phyloP scores from a whole-genome alignment of 2,329 filamentous ascomycete species.

The Epichloe brachyelytri region DNA sequence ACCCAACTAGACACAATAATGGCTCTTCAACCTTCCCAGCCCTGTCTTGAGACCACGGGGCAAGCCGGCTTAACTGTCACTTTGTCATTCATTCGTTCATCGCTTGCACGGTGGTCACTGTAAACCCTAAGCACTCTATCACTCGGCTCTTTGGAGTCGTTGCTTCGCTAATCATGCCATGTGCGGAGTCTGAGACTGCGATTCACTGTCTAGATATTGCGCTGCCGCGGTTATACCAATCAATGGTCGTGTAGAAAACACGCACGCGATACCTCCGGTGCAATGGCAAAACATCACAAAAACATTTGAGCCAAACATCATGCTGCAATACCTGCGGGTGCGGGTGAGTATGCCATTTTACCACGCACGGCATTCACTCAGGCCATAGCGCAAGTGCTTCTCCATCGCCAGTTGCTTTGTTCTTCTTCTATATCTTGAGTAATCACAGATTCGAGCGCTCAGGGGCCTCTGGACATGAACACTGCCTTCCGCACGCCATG shows the following conservation, averaged over 20 bases:
- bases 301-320: background rate
- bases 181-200: background rate
- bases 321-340: background rate
- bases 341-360: background rate
- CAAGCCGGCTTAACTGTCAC: background rate
- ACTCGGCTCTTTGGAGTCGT: background rate
- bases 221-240: background rate
- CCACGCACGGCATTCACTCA: background rate
- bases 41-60: background rate
- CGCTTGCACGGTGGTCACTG: background rate
- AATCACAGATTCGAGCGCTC: background rate
- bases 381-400: background rate
- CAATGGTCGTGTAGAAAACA: background rate
- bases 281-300: background rate
- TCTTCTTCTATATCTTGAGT: background rate
- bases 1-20: background rate
- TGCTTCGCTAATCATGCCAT: background rate
- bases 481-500: background rate
- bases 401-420: background rate
- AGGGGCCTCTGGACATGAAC: background rate
- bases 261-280: background rate
- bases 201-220: constrained; percentile 7
- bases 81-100: background rate
- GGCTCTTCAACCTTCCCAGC: background rate
- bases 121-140: background rate